These are phyloP conservation scores for Zygosaccharomyces lentus DNA, from an alignment of 805 yeast genomes.

Conservation along the genomic window DNA sequence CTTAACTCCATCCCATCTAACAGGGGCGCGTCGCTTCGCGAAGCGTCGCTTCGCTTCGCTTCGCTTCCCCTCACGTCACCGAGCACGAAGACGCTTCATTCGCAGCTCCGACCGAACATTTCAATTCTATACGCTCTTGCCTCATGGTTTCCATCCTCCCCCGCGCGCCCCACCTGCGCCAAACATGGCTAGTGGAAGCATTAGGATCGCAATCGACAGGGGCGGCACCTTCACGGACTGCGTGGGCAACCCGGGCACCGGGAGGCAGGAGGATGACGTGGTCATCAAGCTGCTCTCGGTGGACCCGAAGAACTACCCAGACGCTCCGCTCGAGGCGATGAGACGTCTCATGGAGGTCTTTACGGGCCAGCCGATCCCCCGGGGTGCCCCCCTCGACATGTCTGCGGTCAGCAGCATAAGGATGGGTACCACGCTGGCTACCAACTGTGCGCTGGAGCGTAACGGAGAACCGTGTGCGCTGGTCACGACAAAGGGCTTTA, in stretches of 20 bases:
- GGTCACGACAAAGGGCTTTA: constrained; percentile 83
- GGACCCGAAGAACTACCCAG: constrained; percentile 81
- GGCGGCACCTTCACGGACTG: constrained; percentile 94
- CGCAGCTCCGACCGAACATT: too few relatives aligned
- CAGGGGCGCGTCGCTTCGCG: too few relatives aligned
- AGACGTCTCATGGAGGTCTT: constrained; percentile 66
- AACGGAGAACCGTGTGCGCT: constrained; percentile 88
- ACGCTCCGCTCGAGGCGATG: constrained; percentile 92
- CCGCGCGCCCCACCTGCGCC: too few relatives aligned
- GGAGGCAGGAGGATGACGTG: constrained; percentile 50
- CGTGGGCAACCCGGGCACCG: constrained; percentile 46
- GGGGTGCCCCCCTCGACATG: constrained; percentile 57
- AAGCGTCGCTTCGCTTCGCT: too few relatives aligned
- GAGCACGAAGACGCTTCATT: too few relatives aligned
- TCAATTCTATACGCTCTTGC: too few relatives aligned
- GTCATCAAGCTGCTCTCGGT: constrained; percentile 80
- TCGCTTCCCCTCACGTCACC: too few relatives aligned
- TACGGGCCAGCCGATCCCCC: constrained; percentile 51
- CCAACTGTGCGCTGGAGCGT: constrained; percentile 88
- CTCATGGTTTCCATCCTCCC: too few relatives aligned
- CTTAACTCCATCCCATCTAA: too few relatives aligned
- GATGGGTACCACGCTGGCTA: constrained; percentile 95
- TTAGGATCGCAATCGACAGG: constrained; percentile 48
- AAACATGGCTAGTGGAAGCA: constrained; percentile 6
- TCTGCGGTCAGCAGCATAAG: constrained; percentile 62